Conservation (phyloP, 1,284 basidiomycete species). For the Wolfiporia cocos region DNA sequence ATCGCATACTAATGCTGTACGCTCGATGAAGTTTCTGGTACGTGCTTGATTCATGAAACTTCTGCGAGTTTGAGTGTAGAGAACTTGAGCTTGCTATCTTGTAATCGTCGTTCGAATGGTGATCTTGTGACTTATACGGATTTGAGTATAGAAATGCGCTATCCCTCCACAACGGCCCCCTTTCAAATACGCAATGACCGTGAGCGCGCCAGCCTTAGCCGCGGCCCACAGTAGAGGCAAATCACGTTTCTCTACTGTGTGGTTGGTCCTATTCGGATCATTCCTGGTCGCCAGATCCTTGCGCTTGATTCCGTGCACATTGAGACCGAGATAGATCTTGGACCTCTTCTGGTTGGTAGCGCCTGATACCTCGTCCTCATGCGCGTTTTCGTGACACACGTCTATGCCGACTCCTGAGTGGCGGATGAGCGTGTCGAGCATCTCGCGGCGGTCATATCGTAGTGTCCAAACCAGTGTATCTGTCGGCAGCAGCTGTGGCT, state of each 20-base stretch:
- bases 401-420: slow-evolving; percentile 42
- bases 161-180: too few species aligned
- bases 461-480: slow-evolving; percentile 26
- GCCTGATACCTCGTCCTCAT: slow-evolving; percentile 17
- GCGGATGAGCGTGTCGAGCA: slow-evolving; percentile 49
- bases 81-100: too few species aligned
- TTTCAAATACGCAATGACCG: slow-evolving; percentile 44
- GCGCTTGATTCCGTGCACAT: slow-evolving; percentile 55
- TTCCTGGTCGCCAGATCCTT: slow-evolving; percentile 41
- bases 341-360: slow-evolving; percentile 26
- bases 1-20: too few species aligned
- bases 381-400: slow-evolving; percentile 21
- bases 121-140: too few species aligned
- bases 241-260: too few species aligned
- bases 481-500: slow-evolving; percentile 5
- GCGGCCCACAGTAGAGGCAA: neutral
- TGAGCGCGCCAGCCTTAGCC: slow-evolving; percentile 19
- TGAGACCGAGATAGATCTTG: slow-evolving; percentile 48
- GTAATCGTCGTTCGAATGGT: too few species aligned
- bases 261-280: slow-evolving; percentile 34
- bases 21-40: too few species aligned
- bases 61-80: too few species aligned
- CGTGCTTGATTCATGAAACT: too few species aligned
- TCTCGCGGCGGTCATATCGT: slow-evolving; percentile 33
- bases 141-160: too few species aligned